Evolutionary conservation across 2,329 filamentous ascomycete genomes (phyloP).

Genomic region (Trichoderma koningiopsis): DNA sequence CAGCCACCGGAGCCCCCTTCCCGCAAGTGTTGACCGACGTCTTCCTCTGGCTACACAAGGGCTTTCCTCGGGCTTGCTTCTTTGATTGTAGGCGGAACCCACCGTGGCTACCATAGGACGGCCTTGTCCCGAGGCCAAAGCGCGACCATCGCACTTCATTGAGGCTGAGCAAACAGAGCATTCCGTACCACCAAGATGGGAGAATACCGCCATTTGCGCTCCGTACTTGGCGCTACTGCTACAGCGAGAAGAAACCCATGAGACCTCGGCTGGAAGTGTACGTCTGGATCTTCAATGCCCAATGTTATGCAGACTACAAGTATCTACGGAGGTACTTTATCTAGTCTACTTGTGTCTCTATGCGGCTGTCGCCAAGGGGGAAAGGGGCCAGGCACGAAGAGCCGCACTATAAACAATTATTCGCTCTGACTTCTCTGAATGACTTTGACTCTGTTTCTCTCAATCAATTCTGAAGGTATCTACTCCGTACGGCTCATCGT

Average conservation of each 20-base stretch:
- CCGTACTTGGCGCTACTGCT: background rate
- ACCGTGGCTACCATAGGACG: background rate
- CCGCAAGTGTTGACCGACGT: conserved; percentile 5
- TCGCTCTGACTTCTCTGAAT: background rate
- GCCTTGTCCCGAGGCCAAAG: background rate
- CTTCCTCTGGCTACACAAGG: conserved; percentile 8
- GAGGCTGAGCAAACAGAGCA: background rate
- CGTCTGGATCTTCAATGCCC: background rate
- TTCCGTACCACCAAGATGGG: background rate
- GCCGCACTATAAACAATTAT: background rate
- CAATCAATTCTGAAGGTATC: background rate
- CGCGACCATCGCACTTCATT: background rate
- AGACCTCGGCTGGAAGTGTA: conserved; percentile 11
- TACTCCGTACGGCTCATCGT: background rate
- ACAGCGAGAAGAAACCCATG: conserved; percentile 11
- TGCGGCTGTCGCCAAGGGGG: background rate
- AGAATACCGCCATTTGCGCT: conserved; percentile 9
- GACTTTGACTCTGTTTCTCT: background rate
- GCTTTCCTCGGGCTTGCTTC: conserved; percentile 3
- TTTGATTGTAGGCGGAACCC: background rate
- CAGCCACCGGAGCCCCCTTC: background rate
- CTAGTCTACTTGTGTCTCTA: background rate
- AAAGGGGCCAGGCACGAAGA: background rate
- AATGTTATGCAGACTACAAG: conserved; percentile 1
- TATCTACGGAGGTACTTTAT: background rate